Evolutionary conservation across 306 rosid species (phyloP), one percentile per base, ranked within the genome.

Genomic region (Vigna reflexopilosa): DNA sequence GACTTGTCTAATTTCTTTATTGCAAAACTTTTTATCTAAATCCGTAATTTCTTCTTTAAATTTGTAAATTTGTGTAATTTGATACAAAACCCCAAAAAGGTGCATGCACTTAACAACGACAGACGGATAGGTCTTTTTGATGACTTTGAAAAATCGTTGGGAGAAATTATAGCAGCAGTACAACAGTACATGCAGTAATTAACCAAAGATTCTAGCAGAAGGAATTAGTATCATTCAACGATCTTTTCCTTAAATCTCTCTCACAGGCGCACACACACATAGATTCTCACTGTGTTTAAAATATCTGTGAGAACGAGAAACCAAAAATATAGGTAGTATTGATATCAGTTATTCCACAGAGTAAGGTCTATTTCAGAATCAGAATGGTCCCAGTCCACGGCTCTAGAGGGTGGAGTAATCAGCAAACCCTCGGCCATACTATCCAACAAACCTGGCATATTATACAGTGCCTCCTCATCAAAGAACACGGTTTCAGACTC

Each of bases 341-440:
- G 40, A 9, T 34, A 34, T 17, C 9, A 64, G 56, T 70, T 13
- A 0, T 13, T 28, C 83, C 83, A 71, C 0, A 79, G 19, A 50
- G 72, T 49, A 2, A 71, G 14, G 57, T 70, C 83, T 7, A 79
- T 49, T 36, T 48, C 30, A 19, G 42, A 9, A 34, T 3, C 47
- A 19, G 34, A 14, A 14, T 63, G 9, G 11, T 80, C 83, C 68
- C 55, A 52, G 65, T 32, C 78, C 24, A 52, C 17, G 9, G 78
- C 19, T 51, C 4, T 26, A 54, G 68, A 72, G 0, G 79, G 83
- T 1, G 83, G 83, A 2, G 75, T 73, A 9, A 80, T 61, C 30
- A 80, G 75, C 80, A 80, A 73, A 19, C 69, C 79, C 74, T 80
- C 79, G 1, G 83, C 83, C 83, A 80, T 80, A 17, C 77, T 67